Percentiles rank a stretch among this genome's conserved stretches.
Conservation (phyloP, 2,329 filamentous ascomycete species). For the Sarocladium kiliense region DNA sequence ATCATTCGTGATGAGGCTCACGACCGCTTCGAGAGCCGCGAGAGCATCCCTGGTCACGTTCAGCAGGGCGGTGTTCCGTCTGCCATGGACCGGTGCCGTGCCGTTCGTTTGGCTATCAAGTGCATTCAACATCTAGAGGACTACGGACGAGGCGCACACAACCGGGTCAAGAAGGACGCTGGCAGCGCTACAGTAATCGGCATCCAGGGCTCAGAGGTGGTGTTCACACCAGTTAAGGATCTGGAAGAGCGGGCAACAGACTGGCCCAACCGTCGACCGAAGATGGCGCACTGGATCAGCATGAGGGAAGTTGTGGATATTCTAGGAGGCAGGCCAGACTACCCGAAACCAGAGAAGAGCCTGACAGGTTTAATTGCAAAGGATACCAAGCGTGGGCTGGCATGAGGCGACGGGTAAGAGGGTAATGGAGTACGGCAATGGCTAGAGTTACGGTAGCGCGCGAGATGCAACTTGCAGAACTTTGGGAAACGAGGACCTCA, state of each 20-base stretch:
- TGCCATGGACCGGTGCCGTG: constrained; percentile 92
- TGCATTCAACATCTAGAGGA: constrained; percentile 87
- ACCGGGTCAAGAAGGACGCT: constrained; percentile 67
- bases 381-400: constrained; percentile 52
- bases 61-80: constrained; percentile 92
- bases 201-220: constrained; percentile 81
- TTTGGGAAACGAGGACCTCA: background rate
- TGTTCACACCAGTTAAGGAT: constrained; percentile 77
- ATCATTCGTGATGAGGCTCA: constrained; percentile 94
- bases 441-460: background rate
- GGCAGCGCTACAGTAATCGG: constrained; percentile 80
- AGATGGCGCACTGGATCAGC: constrained; percentile 76
- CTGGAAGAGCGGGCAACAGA: constrained; percentile 85
- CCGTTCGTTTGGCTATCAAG: constrained; percentile 87
- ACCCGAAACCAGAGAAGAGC: constrained; percentile 42
- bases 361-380: constrained; percentile 52
- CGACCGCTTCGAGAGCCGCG: constrained; percentile 85
- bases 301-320: constrained; percentile 81
- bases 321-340: constrained; percentile 64
- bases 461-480: background rate
- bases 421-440: too few relatives aligned
- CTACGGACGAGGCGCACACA: constrained; percentile 61
- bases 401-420: background rate
- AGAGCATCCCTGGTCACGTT: constrained; percentile 89
- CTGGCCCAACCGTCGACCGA: constrained; percentile 85